Percentiles rank a stretch among this genome's conserved stretches.
Conservation (phyloP, 2,329 filamentous ascomycete genomes). For the Alternaria postmessia region DNA sequence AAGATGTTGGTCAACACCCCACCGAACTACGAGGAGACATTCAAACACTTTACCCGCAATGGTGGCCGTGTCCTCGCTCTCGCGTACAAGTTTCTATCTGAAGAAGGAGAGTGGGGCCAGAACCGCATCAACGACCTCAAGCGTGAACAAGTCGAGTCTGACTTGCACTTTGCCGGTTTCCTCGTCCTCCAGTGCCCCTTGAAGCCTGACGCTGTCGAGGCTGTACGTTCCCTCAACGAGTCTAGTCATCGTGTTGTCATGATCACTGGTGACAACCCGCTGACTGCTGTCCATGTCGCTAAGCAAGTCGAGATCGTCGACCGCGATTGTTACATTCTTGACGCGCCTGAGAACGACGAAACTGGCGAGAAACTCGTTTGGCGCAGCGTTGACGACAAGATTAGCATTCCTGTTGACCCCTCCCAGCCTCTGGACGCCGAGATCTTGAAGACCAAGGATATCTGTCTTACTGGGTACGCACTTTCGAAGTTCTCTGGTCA, state of each 20-base stretch:
- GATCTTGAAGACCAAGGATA: slow-evolving; percentile 84
- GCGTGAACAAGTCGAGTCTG: slow-evolving; percentile 87
- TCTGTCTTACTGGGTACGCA: slow-evolving; percentile 95
- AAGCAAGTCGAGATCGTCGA: slow-evolving; percentile 97
- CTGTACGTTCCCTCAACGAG: slow-evolving; percentile 97
- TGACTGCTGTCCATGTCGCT: slow-evolving; percentile 95
- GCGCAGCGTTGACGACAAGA: slow-evolving; percentile 92
- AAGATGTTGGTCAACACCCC: slow-evolving; percentile 88
- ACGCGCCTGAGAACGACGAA: slow-evolving; percentile 89
- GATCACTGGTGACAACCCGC: slow-evolving; percentile 98
- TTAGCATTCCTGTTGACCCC: slow-evolving; percentile 85
- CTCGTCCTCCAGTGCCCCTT: slow-evolving; percentile 93
- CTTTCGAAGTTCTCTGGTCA: slow-evolving; percentile 88
- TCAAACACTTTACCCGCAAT: slow-evolving; percentile 96
- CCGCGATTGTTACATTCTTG: slow-evolving; percentile 90
- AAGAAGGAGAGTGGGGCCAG: slow-evolving; percentile 81
- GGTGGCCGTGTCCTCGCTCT: slow-evolving; percentile 93
- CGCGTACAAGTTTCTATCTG: slow-evolving; percentile 89
- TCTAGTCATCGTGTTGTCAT: slow-evolving; percentile 98
- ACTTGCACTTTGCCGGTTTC: slow-evolving; percentile 91
- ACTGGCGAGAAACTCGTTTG: slow-evolving; percentile 85
- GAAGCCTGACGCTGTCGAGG: slow-evolving; percentile 93
- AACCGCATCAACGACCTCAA: slow-evolving; percentile 91
- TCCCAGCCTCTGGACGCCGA: slow-evolving; percentile 79
- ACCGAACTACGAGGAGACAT: slow-evolving; percentile 93